phyloP scores from a whole-genome alignment of 2,329 filamentous ascomycete species.

The Hirsutella rhossiliensis region DNA sequence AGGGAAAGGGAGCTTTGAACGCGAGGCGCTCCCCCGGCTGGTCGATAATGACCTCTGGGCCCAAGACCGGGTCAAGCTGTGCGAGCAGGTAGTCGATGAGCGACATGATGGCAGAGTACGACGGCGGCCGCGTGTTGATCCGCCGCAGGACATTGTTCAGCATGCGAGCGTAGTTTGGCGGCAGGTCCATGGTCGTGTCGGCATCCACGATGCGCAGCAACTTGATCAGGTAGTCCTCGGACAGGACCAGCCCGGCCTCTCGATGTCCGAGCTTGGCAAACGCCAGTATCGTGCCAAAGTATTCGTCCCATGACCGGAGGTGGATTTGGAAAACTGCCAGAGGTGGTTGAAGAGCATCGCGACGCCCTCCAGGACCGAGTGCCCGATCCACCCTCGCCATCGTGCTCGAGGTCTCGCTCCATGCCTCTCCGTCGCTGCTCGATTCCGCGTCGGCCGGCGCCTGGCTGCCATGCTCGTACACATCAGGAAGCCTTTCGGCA shows the following conservation, averaged over 20 bases:
- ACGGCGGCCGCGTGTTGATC: conserved; percentile 34
- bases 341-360: conserved; percentile 40
- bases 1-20: conserved; percentile 24
- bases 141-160: conserved; percentile 39
- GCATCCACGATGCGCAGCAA: conserved; percentile 48
- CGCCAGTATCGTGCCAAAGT: conserved; percentile 57
- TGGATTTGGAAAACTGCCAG: conserved; percentile 50
- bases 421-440: conserved; percentile 10
- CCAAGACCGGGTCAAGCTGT: conserved; percentile 26
- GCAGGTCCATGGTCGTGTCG: conserved; percentile 39
- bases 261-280: conserved; percentile 50
- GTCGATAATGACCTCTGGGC: conserved; percentile 24
- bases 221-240: conserved; percentile 46
- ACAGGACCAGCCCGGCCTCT: conserved; percentile 47
- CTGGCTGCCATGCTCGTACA: conserved; percentile 26
- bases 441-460: not conserved
- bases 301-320: conserved; percentile 62
- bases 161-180: conserved; percentile 43
- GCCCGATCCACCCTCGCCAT: not conserved
- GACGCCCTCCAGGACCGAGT: conserved; percentile 17
- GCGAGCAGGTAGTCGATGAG: conserved; percentile 34
- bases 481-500: conserved; percentile 30
- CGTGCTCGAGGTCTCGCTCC: conserved; percentile 14
- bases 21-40: conserved; percentile 25
- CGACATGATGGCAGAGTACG: conserved; percentile 40